Conservation (phyloP, 2,329 filamentous ascomycete species). For the Biscogniauxia mediterranea region DNA sequence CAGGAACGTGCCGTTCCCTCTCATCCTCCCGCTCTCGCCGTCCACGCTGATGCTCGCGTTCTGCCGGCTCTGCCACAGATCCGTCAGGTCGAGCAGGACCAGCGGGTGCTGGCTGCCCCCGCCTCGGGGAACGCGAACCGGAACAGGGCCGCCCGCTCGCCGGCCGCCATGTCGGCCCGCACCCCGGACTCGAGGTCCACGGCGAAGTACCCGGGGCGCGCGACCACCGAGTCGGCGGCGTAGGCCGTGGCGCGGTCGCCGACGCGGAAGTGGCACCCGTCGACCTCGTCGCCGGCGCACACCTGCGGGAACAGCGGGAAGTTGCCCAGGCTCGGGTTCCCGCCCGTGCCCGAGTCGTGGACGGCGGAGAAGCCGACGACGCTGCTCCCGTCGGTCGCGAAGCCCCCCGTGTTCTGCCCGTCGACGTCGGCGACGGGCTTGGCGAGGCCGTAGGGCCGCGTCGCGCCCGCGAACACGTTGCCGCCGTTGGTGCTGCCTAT, state of each 20-base stretch:
- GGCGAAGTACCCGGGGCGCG: constrained; percentile 56
- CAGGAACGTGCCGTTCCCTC: constrained; percentile 55
- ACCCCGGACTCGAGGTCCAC: constrained; percentile 54
- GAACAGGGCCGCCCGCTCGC: constrained; percentile 62
- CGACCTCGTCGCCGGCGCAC: constrained; percentile 46
- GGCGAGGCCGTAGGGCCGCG: constrained; percentile 54
- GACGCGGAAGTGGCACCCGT: constrained; percentile 54
- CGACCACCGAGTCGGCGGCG: constrained; percentile 43
- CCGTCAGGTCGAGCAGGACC: constrained; percentile 59
- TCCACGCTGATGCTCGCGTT: constrained; percentile 52
- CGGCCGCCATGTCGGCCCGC: constrained; percentile 57
- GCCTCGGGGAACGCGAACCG: constrained; percentile 54
- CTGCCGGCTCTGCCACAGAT: constrained; percentile 51
- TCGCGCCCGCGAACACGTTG: constrained; percentile 57
- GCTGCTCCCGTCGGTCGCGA: constrained; percentile 44
- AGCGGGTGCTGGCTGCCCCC: constrained; percentile 41
- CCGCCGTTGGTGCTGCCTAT: constrained; percentile 56
- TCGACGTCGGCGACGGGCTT: constrained; percentile 55
- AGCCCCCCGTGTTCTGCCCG: constrained; percentile 44
- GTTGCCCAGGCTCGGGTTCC: constrained; percentile 45
- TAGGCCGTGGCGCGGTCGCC: constrained; percentile 42
- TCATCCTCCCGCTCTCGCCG: constrained; percentile 49
- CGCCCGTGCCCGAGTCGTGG: constrained; percentile 46
- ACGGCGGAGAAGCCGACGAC: constrained; percentile 51
- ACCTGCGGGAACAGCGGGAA: constrained; percentile 46